Evolutionary conservation across 805 yeast genomes (phyloP).

Genomic region (Barnettozyma wickerhamii): DNA sequence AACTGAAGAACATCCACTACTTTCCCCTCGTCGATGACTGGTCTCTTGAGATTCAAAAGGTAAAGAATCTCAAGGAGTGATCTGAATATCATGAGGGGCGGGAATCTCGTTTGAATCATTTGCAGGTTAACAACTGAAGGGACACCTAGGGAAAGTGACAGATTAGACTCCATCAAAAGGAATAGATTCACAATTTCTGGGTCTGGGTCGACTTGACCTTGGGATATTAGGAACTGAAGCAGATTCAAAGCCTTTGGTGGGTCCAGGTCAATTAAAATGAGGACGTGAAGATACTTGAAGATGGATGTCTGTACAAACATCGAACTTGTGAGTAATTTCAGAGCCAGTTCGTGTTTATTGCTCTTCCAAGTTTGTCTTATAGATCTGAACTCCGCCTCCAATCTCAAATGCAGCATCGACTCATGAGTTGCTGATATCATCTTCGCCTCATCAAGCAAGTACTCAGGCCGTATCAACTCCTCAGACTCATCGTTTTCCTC

Average conservation of each 20-base stretch:
- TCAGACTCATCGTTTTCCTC: not conserved
- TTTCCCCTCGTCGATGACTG: not conserved
- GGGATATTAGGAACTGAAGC: slow-evolving; percentile 1
- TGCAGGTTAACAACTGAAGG: slow-evolving; percentile 3
- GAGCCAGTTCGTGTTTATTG: slow-evolving; percentile 5
- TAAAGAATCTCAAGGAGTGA: slow-evolving; percentile 4
- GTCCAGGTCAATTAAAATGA: slow-evolving; percentile 4
- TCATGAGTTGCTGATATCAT: slow-evolving; percentile 23
- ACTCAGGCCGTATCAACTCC: slow-evolving; percentile 12
- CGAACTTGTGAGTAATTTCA: slow-evolving; percentile 6
- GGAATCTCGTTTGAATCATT: not conserved
- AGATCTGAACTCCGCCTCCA: slow-evolving; percentile 5
- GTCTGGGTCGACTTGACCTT: slow-evolving; percentile 2
- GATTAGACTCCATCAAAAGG: slow-evolving; percentile 3
- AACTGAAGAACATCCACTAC: slow-evolving; percentile 1
- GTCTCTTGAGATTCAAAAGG: not conserved
- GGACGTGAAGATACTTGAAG: slow-evolving; percentile 4
- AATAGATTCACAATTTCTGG: slow-evolving; percentile 7
- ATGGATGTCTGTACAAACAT: slow-evolving; percentile 3
- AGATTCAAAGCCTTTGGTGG: slow-evolving; percentile 5
- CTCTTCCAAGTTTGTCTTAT: slow-evolving; percentile 2
- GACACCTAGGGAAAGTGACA: slow-evolving; percentile 2
- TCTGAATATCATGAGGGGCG: slow-evolving; percentile 1
- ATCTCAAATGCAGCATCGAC: slow-evolving; percentile 3
- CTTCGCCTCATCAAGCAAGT: slow-evolving; percentile 6